phyloP scores from a whole-genome alignment of 2,329 filamentous ascomycete genomes.

The Dactylellina leptospora region DNA sequence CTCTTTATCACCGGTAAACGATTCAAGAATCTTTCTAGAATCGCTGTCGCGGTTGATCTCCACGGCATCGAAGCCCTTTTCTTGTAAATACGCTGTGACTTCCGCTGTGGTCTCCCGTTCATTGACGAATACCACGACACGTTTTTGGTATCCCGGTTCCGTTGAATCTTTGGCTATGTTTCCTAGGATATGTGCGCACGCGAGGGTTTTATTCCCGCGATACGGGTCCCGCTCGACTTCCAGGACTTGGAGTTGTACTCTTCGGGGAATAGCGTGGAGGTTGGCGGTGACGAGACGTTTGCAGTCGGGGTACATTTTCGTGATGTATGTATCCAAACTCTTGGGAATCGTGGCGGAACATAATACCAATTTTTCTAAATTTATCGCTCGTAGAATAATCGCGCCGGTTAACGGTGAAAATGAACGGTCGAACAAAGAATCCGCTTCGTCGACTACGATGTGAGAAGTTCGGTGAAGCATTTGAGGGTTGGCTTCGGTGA shows the following conservation, averaged over 20 bases:
- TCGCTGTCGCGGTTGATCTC: conserved; percentile 85
- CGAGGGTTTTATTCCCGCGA: conserved; percentile 88
- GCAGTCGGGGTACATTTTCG: conserved; percentile 81
- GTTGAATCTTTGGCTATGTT: conserved; percentile 82
- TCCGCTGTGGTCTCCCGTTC: conserved; percentile 88
- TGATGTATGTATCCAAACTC: conserved; percentile 85
- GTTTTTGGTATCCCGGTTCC: conserved; percentile 74
- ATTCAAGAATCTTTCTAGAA: conserved; percentile 77
- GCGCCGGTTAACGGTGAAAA: conserved; percentile 83
- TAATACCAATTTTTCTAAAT: conserved; percentile 83
- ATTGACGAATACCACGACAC: conserved; percentile 95
- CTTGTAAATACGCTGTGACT: conserved; percentile 78
- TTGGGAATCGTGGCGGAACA: conserved; percentile 96
- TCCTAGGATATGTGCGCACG: conserved; percentile 94
- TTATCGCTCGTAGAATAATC: conserved; percentile 82
- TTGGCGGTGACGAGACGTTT: conserved; percentile 90
- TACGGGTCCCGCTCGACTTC: conserved; percentile 94
- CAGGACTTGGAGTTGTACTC: conserved; percentile 91
- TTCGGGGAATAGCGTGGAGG: conserved; percentile 90
- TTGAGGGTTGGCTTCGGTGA: conserved; percentile 88
- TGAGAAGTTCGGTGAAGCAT: conserved; percentile 90
- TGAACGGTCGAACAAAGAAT: conserved; percentile 91
- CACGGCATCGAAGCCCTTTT: conserved; percentile 87
- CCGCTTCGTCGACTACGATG: conserved; percentile 91
- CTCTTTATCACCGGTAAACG: conserved; percentile 70